These are phyloP conservation scores for Colletotrichum truncatum DNA, from an alignment of 2,329 filamentous ascomycete species.

Conservation along the genomic window DNA sequence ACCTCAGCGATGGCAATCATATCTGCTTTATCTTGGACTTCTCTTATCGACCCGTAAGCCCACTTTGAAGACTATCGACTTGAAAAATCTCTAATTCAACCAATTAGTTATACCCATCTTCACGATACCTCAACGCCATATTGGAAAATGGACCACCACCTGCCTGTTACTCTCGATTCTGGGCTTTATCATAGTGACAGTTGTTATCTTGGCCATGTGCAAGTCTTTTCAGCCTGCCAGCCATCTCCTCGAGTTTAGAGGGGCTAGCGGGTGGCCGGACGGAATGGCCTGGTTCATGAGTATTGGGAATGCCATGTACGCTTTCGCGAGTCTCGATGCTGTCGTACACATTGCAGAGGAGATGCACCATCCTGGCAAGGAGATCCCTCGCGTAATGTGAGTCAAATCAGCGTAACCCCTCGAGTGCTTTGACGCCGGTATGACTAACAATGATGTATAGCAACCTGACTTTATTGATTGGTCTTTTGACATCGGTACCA, in stretches of 20 bases:
- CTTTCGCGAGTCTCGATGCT: conserved; percentile 29
- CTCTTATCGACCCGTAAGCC: conserved; percentile 29
- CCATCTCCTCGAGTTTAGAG: conserved; percentile 17
- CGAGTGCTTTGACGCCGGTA: background rate
- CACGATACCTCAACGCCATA: conserved; percentile 30
- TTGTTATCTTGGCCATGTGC: conserved; percentile 16
- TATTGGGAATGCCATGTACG: conserved; percentile 32
- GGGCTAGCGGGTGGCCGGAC: conserved; percentile 30
- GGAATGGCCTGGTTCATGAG: conserved; percentile 32
- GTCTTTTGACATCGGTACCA: conserved; percentile 31
- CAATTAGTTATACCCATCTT: conserved; percentile 34
- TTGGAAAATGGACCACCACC: conserved; percentile 26
- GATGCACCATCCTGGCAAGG: conserved; percentile 28
- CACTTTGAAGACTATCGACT: background rate
- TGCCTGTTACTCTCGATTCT: conserved; percentile 26
- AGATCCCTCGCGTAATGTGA: conserved; percentile 29
- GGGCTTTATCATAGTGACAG: conserved; percentile 22
- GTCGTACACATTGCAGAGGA: conserved; percentile 31
- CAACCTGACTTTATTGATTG: conserved; percentile 38
- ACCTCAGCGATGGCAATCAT: conserved; percentile 31
- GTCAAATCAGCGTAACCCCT: background rate
- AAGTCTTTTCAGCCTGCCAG: conserved; percentile 21
- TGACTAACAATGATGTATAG: background rate
- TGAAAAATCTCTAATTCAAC: too few species aligned
- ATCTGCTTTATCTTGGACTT: conserved; percentile 29